These are phyloP conservation scores for Penicillium goetzii DNA, from an alignment of 495 filamentous ascomycete species.

Conservation along the genomic window DNA sequence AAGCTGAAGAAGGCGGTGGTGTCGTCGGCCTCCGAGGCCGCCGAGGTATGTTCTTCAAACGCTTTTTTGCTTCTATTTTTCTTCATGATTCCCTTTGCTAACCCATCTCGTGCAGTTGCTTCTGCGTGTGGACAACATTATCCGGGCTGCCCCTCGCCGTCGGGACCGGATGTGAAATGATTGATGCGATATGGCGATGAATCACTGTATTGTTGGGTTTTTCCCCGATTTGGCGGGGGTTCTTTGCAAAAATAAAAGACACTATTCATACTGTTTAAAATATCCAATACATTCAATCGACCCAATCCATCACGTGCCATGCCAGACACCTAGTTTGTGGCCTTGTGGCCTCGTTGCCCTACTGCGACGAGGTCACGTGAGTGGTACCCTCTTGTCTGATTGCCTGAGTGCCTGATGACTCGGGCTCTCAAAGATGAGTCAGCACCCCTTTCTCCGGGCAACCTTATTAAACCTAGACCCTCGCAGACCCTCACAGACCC, in stretches of 20 bases:
- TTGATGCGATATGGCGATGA: constrained; percentile 28
- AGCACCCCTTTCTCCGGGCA: not conserved
- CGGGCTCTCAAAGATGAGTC: not conserved
- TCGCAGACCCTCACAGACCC: not conserved
- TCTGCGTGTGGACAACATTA: constrained; percentile 85
- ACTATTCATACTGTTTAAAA: not conserved
- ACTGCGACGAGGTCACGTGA: not conserved
- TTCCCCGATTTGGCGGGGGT: not conserved
- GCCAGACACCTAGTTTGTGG: too few species aligned
- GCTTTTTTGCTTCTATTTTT: not conserved
- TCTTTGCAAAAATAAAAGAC: constrained; percentile 2
- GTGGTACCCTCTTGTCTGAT: not conserved
- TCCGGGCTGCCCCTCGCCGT: constrained; percentile 74
- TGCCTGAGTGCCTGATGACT: not conserved
- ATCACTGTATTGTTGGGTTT: constrained; percentile 22
- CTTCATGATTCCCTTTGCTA: not conserved
- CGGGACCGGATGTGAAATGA: constrained; percentile 68
- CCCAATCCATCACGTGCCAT: not conserved
- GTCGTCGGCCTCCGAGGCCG: constrained; percentile 90
- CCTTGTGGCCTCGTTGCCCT: not conserved
- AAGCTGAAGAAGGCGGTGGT: constrained; percentile 98
- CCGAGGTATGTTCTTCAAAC: constrained; percentile 67
- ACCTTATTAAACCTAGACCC: not conserved
- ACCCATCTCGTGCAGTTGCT: constrained; percentile 58
- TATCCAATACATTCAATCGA: not conserved